Evolutionary conservation across 345 rosid genomes (phyloP).

Genomic region (Lumnitzera littorea): DNA sequence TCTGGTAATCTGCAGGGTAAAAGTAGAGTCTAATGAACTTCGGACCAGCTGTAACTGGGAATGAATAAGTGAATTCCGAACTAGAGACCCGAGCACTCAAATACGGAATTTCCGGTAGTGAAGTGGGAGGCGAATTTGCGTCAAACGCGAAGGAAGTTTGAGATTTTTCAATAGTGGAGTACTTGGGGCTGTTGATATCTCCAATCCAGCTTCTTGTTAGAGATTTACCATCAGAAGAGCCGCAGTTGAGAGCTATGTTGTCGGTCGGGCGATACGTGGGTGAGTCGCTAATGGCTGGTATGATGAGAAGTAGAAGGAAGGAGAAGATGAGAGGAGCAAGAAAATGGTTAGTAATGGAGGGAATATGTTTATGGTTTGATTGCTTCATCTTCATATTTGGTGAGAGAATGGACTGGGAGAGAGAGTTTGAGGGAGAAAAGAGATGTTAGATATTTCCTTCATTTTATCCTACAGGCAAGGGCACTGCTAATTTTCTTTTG

Average conservation of each 20-base stretch:
- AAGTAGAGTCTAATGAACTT: slow-evolving; percentile 23
- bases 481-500: no score
- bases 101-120: slow-evolving; percentile 6
- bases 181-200: slow-evolving; percentile 1
- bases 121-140: neutral
- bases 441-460: no score
- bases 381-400: no score
- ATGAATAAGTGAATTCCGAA: slow-evolving; percentile 19
- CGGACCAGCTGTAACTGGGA: slow-evolving; percentile 16
- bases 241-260: slow-evolving; percentile 3
- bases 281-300: neutral
- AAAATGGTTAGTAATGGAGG: neutral
- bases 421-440: no score
- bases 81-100: slow-evolving; percentile 12
- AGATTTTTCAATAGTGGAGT: neutral
- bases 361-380: no score
- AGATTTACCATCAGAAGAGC: neutral
- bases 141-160: neutral
- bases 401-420: no score
- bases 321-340: neutral
- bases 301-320: neutral
- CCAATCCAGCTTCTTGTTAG: slow-evolving; percentile 1
- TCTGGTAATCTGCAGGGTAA: slow-evolving; percentile 4
- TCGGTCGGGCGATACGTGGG: neutral
- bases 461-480: no score